Percentiles rank a stretch among this genome's conserved stretches.
phyloP scores from a whole-genome alignment of 83 land plant species.

The Picea engelmannii region DNA sequence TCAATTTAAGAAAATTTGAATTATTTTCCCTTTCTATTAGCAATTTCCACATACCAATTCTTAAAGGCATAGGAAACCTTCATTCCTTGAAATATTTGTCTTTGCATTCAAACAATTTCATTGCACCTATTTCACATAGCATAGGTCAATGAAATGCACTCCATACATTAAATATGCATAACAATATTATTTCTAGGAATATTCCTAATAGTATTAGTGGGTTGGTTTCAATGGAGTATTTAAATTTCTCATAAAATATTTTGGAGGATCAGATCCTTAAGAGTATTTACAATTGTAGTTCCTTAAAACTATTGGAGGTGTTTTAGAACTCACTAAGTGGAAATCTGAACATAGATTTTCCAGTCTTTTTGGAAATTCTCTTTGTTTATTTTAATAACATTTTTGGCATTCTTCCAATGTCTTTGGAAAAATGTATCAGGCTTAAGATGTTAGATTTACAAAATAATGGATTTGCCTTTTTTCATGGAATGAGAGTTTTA shows the following conservation, averaged over 20 bases:
- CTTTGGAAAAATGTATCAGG: background rate
- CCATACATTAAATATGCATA: background rate
- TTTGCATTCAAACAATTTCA: background rate
- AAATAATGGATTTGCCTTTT: no score
- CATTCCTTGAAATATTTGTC: background rate
- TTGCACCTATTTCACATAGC: background rate
- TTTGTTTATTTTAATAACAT: background rate
- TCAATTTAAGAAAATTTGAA: conserved; percentile 10
- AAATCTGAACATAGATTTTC: background rate
- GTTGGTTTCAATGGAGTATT: background rate
- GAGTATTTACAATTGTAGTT: background rate
- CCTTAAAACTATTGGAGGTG: background rate
- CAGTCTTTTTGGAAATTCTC: background rate
- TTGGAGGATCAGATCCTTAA: background rate
- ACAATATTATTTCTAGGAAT: background rate
- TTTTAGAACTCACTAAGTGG: background rate
- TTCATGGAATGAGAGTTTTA: no score
- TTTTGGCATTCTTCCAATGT: background rate
- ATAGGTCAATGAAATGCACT: background rate
- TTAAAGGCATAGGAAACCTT: background rate
- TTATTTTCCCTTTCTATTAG: conserved; percentile 19
- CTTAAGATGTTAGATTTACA: background rate
- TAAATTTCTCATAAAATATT: background rate
- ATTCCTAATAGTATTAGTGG: conserved; percentile 8
- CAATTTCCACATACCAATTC: conserved; percentile 19